These are phyloP conservation scores for Conticribra guillardii DNA, from an alignment of 108 stramenopile species.

Conservation along the genomic window DNA sequence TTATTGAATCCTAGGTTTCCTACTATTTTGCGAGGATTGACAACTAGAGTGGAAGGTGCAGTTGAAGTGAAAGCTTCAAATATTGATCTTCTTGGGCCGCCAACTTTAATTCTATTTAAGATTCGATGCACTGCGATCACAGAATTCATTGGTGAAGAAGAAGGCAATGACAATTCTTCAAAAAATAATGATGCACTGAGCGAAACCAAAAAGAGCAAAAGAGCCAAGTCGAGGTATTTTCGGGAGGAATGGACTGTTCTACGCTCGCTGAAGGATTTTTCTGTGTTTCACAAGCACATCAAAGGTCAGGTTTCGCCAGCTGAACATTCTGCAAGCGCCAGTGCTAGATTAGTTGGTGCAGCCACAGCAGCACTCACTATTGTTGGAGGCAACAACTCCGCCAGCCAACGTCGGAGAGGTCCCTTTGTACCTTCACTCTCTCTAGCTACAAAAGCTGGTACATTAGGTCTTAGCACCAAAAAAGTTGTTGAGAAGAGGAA, in stretches of 20 bases:
- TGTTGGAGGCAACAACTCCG: constrained; percentile 50
- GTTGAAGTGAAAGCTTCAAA: constrained; percentile 65
- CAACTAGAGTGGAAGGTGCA: constrained; percentile 61
- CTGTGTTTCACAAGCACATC: constrained; percentile 81
- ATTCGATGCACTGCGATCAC: constrained; percentile 72
- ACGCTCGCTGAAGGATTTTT: constrained; percentile 82
- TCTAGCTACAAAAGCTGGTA: constrained; percentile 76
- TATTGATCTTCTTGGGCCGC: constrained; percentile 41
- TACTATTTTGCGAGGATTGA: constrained; percentile 60
- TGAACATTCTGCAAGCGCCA: constrained; percentile 74
- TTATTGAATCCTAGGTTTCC: constrained; percentile 77
- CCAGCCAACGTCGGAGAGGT: constrained; percentile 47
- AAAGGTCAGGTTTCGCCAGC: constrained; percentile 69
- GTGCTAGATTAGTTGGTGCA: constrained; percentile 71
- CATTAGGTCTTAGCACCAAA: constrained; percentile 61
- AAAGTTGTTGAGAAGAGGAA: constrained; percentile 66
- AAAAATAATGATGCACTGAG: constrained; percentile 7
- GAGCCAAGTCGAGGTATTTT: constrained; percentile 36
- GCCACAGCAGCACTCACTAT: constrained; percentile 63
- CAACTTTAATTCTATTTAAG: constrained; percentile 63
- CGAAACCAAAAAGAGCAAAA: constrained; percentile 9
- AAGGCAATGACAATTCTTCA: constrained; percentile 26
- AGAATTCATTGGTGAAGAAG: constrained; percentile 56
- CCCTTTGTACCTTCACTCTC: constrained; percentile 76
- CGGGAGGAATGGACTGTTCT: constrained; percentile 85